Evolutionary conservation across 495 filamentous ascomycete species (phyloP), one percentile per base, ranked within the genome.

Genomic region (Xylaria palmicola): DNA sequence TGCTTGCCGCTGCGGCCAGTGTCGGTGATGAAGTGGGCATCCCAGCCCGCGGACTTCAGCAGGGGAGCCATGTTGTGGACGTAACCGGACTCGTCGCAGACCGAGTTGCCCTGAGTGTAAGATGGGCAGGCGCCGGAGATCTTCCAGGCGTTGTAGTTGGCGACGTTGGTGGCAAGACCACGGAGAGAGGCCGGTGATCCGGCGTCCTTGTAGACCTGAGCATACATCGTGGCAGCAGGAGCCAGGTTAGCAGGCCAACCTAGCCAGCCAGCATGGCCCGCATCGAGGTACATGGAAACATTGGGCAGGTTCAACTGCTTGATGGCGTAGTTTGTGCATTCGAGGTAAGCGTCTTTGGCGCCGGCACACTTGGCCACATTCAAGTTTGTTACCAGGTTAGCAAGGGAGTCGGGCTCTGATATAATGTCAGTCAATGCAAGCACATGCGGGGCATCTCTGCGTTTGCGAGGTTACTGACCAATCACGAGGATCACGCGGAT

Each of bases 211-310:
- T 88, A 87, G 17, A 91, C 78, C 13, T 75, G 51, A 17, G 77
- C 84, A 65, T 81, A 89, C 49, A 88, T 74, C 53, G 79, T 68
- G 26, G 88, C 89, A 2, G 87, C 88, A 5, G 69, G 62, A 24
- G 54, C 52, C 51, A 92, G 76, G 75, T 91, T 91, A 39, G 83
- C 88, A n/a, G 81, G 71, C 89, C 89, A 92, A 47, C 89, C 89
- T 15, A 91, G 78, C 89, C 89, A 92, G 45, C 89, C 89, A 26
- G 81, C 86, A 74, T 86, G 83, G 65, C 85, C 87, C 50, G 84
- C 87, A 67, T 90, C 87, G 26, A 90, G 70, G 66, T 90, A 89
- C 87, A 89, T 89, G 51, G 81, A 65, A 39, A 89, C 86, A 67
- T 90, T 88, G 17, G 78, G 75, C 17, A 89, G 72, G 68, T 86